Evolutionary conservation across 176 grass and related monocot species (phyloP).

Genomic region (Juncus effusus): DNA sequence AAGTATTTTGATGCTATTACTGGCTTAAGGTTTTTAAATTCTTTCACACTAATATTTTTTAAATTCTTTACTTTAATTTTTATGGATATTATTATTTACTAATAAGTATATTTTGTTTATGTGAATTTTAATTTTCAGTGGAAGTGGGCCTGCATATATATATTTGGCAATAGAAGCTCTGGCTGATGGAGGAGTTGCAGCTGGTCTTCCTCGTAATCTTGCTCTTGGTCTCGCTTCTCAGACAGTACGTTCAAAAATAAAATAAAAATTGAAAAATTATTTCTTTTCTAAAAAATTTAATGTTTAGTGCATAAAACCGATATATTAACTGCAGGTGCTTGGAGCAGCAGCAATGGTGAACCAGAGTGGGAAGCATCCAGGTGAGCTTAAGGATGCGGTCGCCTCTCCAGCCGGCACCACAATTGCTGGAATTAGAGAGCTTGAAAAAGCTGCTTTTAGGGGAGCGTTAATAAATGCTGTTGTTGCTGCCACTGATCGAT

Average conservation of each 20-base stretch:
- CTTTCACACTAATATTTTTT: slow-evolving; percentile 15
- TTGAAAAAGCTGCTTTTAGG: slow-evolving; percentile 85
- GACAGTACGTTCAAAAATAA: slow-evolving; percentile 44
- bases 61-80: not conserved
- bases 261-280: no score
- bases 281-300: not conserved
- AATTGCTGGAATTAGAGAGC: slow-evolving; percentile 81
- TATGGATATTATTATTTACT: no score
- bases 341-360: slow-evolving; percentile 95
- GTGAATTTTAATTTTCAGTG: slow-evolving; percentile 49
- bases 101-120: not conserved
- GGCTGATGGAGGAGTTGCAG: slow-evolving; percentile 98
- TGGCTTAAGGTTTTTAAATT: slow-evolving; percentile 64
- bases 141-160: slow-evolving; percentile 95
- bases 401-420: slow-evolving; percentile 97
- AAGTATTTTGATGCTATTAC: slow-evolving; percentile 98
- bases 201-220: slow-evolving; percentile 95
- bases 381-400: slow-evolving; percentile 89
- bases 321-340: slow-evolving; percentile 51
- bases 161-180: slow-evolving; percentile 92
- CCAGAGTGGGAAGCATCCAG: slow-evolving; percentile 78
- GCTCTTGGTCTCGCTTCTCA: slow-evolving; percentile 91
- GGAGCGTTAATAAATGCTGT: slow-evolving; percentile 79
- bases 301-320: no score
- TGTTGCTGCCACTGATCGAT: slow-evolving; percentile 78